These are phyloP conservation scores for Fusarium newnesense DNA, from an alignment of 2,329 filamentous ascomycete species.

Conservation along the genomic window DNA sequence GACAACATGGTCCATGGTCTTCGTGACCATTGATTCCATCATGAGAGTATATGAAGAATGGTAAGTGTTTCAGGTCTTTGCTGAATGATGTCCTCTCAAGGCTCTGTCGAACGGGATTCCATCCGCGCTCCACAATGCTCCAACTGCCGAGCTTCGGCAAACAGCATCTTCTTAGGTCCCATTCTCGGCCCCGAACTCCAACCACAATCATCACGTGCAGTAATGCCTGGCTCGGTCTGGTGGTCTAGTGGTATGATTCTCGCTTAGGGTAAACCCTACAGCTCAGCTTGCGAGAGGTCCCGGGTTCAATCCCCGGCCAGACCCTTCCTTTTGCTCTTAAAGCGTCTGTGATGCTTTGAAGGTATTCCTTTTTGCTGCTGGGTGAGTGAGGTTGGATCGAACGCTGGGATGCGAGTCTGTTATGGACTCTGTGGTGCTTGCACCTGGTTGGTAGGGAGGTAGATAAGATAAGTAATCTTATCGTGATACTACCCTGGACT, in stretches of 20 bases:
- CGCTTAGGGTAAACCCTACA: slow-evolving; percentile 67
- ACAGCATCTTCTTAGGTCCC: fast-evolving
- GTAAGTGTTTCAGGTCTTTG: fast-evolving
- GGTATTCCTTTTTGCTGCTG: not conserved
- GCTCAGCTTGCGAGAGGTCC: slow-evolving; percentile 56
- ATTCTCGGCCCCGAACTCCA: fast-evolving
- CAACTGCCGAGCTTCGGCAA: not conserved
- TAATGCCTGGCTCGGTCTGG: slow-evolving; percentile 47
- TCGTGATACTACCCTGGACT: not conserved
- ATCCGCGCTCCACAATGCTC: not conserved
- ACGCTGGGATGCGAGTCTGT: not conserved
- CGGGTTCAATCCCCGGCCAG: slow-evolving; percentile 59
- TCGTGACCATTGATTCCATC: not conserved
- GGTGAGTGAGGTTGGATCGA: not conserved
- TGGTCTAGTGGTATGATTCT: slow-evolving; percentile 78
- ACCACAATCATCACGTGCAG: not conserved
- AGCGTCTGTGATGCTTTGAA: fast-evolving
- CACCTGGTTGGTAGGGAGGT: fast-evolving
- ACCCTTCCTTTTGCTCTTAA: slow-evolving; percentile 46
- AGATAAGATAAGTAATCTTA: not conserved
- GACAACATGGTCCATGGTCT: fast-evolving
- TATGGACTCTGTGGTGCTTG: not conserved
- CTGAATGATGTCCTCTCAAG: not conserved
- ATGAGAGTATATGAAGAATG: fast-evolving
- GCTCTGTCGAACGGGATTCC: not conserved